These are phyloP conservation scores for Populus ilicifolia DNA, from an alignment of 345 rosid species.

Conservation along the genomic window DNA sequence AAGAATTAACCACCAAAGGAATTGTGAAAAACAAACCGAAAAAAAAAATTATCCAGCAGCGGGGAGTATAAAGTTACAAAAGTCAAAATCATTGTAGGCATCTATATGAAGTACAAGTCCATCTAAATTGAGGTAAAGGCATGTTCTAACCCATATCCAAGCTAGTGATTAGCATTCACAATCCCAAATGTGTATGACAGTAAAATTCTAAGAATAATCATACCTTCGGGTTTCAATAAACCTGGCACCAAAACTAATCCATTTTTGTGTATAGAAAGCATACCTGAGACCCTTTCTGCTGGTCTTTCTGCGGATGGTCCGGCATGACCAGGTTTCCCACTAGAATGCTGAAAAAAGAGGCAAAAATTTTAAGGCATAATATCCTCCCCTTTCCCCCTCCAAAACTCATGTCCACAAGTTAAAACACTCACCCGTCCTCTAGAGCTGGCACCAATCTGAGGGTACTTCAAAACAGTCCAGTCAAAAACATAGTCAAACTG, in stretches of 20 bases:
- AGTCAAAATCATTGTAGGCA: neutral
- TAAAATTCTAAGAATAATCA: neutral
- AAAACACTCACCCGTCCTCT: constrained; percentile 61
- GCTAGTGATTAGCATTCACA: neutral
- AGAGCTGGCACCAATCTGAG: constrained; percentile 73
- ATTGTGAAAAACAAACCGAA: neutral
- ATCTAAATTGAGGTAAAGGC: neutral
- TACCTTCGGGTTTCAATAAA: neutral
- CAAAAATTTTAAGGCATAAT: neutral
- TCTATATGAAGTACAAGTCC: neutral
- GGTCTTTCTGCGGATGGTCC: constrained; percentile 69
- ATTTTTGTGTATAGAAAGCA: neutral
- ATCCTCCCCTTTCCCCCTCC: neutral
- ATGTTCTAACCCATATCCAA: neutral
- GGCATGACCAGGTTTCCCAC: constrained; percentile 51
- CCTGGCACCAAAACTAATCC: neutral
- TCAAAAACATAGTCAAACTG: constrained; percentile 91
- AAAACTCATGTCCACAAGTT: neutral
- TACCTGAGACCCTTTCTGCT: constrained; percentile 69
- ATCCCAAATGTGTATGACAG: neutral
- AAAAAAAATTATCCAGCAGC: neutral
- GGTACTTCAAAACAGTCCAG: constrained; percentile 89
- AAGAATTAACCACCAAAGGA: neutral
- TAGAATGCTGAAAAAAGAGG: constrained; percentile 22
- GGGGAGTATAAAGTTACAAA: neutral